Percentiles rank a stretch among this genome's conserved stretches.
Evolutionary conservation across 371 early-diverging fungal genomes (phyloP).

Genomic region (Parasitella parasitica): DNA sequence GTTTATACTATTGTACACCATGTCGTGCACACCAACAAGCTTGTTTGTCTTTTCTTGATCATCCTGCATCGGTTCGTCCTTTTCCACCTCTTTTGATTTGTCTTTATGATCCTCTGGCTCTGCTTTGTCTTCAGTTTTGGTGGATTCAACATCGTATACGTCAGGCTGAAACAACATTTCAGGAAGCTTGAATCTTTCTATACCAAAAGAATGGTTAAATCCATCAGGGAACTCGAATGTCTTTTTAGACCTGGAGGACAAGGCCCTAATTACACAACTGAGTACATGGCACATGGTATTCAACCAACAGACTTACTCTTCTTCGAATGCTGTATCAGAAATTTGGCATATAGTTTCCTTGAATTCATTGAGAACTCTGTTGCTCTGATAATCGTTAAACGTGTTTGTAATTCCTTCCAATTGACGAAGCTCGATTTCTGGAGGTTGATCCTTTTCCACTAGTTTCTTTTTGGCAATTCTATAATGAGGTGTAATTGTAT

Average conservation of each 20-base stretch:
- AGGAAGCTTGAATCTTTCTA: conserved; percentile 77
- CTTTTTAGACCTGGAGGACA: conserved; percentile 66
- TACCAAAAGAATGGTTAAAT: conserved; percentile 80
- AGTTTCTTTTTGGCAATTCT: conserved; percentile 70
- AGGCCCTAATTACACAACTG: conserved; percentile 28
- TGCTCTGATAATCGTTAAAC: conserved; percentile 67
- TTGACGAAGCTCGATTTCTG: conserved; percentile 55
- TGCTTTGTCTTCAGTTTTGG: neutral
- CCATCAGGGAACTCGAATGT: conserved; percentile 96
- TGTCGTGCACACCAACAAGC: conserved; percentile 60
- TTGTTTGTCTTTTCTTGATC: neutral
- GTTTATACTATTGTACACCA: conserved; percentile 70
- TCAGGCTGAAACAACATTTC: conserved; percentile 77
- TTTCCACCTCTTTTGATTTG: conserved; percentile 25
- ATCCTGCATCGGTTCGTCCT: neutral
- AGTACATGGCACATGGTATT: neutral
- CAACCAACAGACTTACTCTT: conserved; percentile 47
- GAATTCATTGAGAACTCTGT: conserved; percentile 79
- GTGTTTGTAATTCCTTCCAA: conserved; percentile 62
- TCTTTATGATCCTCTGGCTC: neutral
- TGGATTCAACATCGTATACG: neutral
- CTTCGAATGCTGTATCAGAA: conserved; percentile 68
- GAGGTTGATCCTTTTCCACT: conserved; percentile 69
- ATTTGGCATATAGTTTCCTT: conserved; percentile 93
- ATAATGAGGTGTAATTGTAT: conserved; percentile 80